Evolutionary conservation across 805 yeast species (phyloP).

Genomic region (Monosporozyma aerobia): DNA sequence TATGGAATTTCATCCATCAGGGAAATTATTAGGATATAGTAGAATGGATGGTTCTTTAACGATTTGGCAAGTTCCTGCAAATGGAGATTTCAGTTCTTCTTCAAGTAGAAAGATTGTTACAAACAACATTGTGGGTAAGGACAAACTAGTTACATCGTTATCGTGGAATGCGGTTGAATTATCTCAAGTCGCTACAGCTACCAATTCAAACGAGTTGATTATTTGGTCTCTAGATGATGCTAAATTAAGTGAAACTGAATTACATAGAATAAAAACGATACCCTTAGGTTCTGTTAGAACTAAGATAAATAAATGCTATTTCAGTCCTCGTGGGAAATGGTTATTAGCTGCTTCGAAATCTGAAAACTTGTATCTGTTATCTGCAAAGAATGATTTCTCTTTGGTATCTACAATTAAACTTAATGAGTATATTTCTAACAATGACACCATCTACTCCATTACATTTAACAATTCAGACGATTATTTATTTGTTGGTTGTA

Average conservation of each 20-base stretch:
- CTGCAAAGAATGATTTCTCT: slow-evolving; percentile 22
- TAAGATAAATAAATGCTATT: slow-evolving; percentile 23
- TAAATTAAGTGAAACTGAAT: slow-evolving; percentile 5
- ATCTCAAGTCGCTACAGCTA: slow-evolving; percentile 19
- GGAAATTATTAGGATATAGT: slow-evolving; percentile 21
- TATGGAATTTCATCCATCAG: slow-evolving; percentile 23
- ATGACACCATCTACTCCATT: slow-evolving; percentile 24
- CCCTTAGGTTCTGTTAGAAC: slow-evolving; percentile 6
- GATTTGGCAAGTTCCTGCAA: slow-evolving; percentile 13
- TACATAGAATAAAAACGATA: slow-evolving; percentile 13
- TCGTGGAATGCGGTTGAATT: slow-evolving; percentile 21
- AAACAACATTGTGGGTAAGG: slow-evolving; percentile 14
- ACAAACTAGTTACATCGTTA: slow-evolving; percentile 13
- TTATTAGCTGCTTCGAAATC: slow-evolving; percentile 37
- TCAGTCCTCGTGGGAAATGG: slow-evolving; percentile 39
- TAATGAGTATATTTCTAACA: slow-evolving; percentile 5
- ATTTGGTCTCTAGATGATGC: slow-evolving; percentile 19
- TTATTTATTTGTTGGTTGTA: slow-evolving; percentile 39
- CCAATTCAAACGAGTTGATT: slow-evolving; percentile 13
- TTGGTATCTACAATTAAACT: slow-evolving; percentile 9
- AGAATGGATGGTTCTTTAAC: slow-evolving; percentile 27
- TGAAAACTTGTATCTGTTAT: slow-evolving; percentile 11
- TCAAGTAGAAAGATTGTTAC: slow-evolving; percentile 9
- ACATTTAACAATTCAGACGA: slow-evolving; percentile 29
- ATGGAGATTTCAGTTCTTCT: background rate